Conservation (phyloP, 2,329 filamentous ascomycete genomes). For the Coleophoma eucalyptorum region DNA sequence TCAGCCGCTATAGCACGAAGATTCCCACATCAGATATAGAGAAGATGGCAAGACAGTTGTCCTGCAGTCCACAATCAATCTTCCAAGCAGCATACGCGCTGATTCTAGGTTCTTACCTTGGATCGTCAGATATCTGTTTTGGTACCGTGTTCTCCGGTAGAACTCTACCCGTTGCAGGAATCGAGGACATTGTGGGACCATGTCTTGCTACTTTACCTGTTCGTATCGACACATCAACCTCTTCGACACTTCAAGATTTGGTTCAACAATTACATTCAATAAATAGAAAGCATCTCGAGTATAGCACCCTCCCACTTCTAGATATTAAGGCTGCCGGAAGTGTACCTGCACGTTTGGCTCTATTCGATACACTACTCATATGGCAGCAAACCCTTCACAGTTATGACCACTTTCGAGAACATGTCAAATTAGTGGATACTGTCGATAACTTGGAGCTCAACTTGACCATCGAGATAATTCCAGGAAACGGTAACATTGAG, state of each 20-base stretch:
- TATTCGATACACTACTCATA: conserved; percentile 79
- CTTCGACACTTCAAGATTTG: conserved; percentile 53
- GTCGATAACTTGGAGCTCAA: conserved; percentile 73
- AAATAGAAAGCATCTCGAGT: conserved; percentile 62
- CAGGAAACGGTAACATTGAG: conserved; percentile 41
- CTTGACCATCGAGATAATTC: conserved; percentile 73
- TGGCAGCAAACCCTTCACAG: conserved; percentile 72
- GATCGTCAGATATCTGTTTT: conserved; percentile 63
- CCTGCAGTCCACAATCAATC: conserved; percentile 59
- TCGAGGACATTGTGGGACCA: conserved; percentile 75
- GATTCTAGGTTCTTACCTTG: conserved; percentile 62
- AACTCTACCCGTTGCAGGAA: conserved; percentile 63
- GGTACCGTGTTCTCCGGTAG: conserved; percentile 82
- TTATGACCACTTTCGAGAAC: conserved; percentile 24
- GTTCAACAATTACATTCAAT: conserved; percentile 58
- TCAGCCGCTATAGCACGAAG: conserved; percentile 24
- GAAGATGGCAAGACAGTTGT: conserved; percentile 14
- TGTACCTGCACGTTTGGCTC: conserved; percentile 45
- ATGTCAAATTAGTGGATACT: conserved; percentile 53
- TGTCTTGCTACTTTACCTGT: conserved; percentile 75
- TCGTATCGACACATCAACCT: conserved; percentile 53
- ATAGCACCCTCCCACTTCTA: conserved; percentile 60
- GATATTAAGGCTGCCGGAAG: conserved; percentile 64
- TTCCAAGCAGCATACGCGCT: conserved; percentile 71
- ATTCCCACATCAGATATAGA: conserved; percentile 23